Conservation (phyloP, 345 rosid genomes). For the Murraya paniculata region DNA sequence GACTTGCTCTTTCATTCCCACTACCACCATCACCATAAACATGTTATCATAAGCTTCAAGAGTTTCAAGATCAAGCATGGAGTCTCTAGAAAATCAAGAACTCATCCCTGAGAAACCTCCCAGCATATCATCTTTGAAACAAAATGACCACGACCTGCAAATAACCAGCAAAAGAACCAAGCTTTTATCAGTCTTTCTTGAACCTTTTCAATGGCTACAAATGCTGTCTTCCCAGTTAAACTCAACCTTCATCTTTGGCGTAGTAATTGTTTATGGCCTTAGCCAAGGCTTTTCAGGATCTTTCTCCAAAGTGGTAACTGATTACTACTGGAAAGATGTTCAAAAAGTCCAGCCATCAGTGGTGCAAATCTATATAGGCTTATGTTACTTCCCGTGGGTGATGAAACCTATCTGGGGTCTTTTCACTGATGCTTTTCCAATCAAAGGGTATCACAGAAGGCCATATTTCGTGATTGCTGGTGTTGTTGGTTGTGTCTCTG, state of each 20-base stretch:
- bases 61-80: neutral
- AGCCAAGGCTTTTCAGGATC: constrained; percentile 77
- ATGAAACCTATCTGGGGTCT: constrained; percentile 85
- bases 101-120: neutral
- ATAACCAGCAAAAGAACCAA: constrained; percentile 3
- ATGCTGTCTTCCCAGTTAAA: constrained; percentile 61
- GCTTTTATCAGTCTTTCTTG: constrained; percentile 36
- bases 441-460: constrained; percentile 62
- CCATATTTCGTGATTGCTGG: constrained; percentile 74
- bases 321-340: constrained; percentile 83
- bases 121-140: neutral
- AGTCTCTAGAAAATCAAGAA: neutral
- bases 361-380: constrained; percentile 68
- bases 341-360: constrained; percentile 88
- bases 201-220: constrained; percentile 68
- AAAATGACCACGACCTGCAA: neutral
- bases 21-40: neutral
- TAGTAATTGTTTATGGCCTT: constrained; percentile 67
- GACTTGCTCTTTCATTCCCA: neutral
- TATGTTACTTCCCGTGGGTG: constrained; percentile 79
- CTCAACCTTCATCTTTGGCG: constrained; percentile 60
- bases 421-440: constrained; percentile 67
- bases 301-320: constrained; percentile 68
- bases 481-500: constrained; percentile 50
- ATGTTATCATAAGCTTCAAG: neutral